Evolutionary conservation across 2,329 filamentous ascomycete species (phyloP), one percentile per base, ranked within the genome.

Genomic region (Xylariaceae sp.): DNA sequence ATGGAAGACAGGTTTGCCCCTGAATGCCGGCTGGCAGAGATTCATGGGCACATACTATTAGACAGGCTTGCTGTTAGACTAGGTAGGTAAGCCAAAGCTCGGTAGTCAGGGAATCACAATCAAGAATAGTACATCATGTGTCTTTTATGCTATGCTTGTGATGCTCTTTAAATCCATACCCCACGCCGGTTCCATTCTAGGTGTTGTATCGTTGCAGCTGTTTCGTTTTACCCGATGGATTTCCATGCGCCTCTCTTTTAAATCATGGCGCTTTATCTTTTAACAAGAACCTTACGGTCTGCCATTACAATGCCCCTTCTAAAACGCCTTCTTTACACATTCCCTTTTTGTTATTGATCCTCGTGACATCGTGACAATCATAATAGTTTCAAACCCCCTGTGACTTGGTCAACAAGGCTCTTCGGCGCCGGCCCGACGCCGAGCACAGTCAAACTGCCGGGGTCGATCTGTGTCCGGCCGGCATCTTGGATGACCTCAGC

Each of bases 391-490:
- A 70, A 54, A 1, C 64, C 64, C 6, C 68, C 67, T 1, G 68
- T 70, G 57, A 99, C 84, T 70, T 86, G 76, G 70, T 99, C 90
- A 47, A 99, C 85, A 53, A 92, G 76, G 65, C 88, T 92, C 77
- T 87, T 92, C 0, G 92, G 92, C 22, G 87, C 92, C 2, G 85
- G 85, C 0, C 85, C 85, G 49, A 92, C 84, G 0, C 94, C 94
- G 48, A 99, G 76, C 40, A 99, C 94, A 0, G 94, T 99, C 70
- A 89, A 81, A 70, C 91, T 96, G 16, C 94, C 92, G 41, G 88
- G 85, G 49, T 91, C 92, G 71, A 99, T 97, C 80, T 99, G 94
- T 43, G 94, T 99, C 57, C 94, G 83, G 13, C 94, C 94, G n/a
- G 94, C 94, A 73, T 99, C 94, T 66, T 89, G 86, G 61, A 99